Evolutionary conservation across 805 yeast genomes (phyloP).

Genomic region (Kluyveromyces lactis): DNA sequence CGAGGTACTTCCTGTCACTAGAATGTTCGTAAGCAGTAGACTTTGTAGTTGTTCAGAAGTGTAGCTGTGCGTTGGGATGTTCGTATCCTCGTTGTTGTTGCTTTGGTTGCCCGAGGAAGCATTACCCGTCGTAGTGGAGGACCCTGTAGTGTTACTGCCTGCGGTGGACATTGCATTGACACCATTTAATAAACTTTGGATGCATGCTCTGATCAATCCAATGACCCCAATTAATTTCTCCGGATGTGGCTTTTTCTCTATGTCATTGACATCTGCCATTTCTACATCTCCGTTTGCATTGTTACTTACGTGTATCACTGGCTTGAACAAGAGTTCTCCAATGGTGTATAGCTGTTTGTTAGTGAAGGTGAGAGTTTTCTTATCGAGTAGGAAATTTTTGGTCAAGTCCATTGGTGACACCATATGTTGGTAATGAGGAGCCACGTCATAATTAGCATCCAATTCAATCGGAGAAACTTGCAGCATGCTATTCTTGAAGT

Average conservation of each 20-base stretch:
- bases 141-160: conserved; percentile 11
- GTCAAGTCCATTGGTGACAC: conserved; percentile 7
- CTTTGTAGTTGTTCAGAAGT: conserved; percentile 26
- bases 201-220: conserved; percentile 2
- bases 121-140: conserved; percentile 7
- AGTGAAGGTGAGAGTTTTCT: conserved; percentile 17
- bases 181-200: conserved; percentile 2
- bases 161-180: conserved; percentile 14
- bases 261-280: conserved; percentile 12
- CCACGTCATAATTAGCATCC: conserved; percentile 6
- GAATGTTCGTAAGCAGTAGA: conserved; percentile 43
- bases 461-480: conserved; percentile 16
- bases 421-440: conserved; percentile 3
- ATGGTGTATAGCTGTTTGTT: conserved; percentile 19
- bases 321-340: conserved; percentile 25
- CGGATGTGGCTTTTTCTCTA: conserved; percentile 1
- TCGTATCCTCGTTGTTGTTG: neutral
- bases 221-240: conserved; percentile 1
- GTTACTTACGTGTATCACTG: conserved; percentile 13
- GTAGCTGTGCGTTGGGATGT: conserved; percentile 5
- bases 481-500: conserved; percentile 24
- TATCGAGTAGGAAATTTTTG: conserved; percentile 15
- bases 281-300: conserved; percentile 12
- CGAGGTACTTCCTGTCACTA: conserved; percentile 75
- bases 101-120: neutral